Percentiles rank a stretch among this genome's conserved stretches.
phyloP scores from a whole-genome alignment of 169 alveolate species.

The Eimeria brunetti region DNA sequence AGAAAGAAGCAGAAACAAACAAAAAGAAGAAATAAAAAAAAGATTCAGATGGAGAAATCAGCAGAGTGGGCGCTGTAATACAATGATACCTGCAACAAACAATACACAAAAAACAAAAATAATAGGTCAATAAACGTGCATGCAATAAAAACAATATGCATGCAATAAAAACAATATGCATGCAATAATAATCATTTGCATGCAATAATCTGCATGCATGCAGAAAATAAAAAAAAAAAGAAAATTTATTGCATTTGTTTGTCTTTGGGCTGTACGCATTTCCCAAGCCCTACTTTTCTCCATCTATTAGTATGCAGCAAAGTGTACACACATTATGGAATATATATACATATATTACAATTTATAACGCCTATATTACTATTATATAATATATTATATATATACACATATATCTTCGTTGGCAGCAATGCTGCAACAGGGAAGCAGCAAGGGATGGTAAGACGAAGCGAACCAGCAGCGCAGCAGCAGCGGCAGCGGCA shows the following conservation, averaged over 20 bases:
- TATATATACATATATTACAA: too few relatives aligned
- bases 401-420: too few relatives aligned
- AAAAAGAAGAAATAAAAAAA: neutral
- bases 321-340: too few relatives aligned
- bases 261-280: too few relatives aligned
- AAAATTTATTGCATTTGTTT: too few relatives aligned
- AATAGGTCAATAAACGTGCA: neutral
- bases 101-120: neutral
- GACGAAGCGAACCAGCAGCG: neutral
- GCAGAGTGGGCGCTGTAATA: conserved; percentile 54
- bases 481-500: neutral
- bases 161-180: neutral
- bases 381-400: too few relatives aligned
- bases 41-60: conserved; percentile 9
- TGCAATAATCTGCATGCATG: neutral
- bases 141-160: neutral
- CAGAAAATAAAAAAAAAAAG: too few relatives aligned
- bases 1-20: neutral
- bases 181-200: neutral
- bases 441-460: neutral
- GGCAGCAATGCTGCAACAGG: neutral
- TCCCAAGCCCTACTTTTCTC: too few relatives aligned
- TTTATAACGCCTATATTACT: too few relatives aligned
- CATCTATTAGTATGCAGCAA: too few relatives aligned
- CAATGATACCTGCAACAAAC: conserved; percentile 30